Base-by-base conservation (phyloP, 2,329 filamentous ascomycete genomes). In the Trichophyton mentagrophytes region DNA sequence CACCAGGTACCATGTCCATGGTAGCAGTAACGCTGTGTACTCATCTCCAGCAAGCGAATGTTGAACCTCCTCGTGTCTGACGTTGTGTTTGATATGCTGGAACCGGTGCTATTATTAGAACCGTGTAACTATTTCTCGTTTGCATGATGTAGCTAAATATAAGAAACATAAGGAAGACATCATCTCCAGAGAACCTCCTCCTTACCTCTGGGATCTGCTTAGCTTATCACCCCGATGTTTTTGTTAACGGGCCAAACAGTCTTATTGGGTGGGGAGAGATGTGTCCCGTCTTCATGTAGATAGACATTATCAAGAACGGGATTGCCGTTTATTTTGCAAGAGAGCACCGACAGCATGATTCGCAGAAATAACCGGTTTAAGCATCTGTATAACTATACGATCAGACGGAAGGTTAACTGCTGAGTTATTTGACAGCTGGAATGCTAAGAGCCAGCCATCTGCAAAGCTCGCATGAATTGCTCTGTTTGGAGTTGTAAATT, bases 311-410 rank as follows among this genome's bases (percentile, higher is more conserved):
- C 20, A 15, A 3, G 8, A 5, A 20, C 30, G 25, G 20, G 58
- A 27, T 60, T 53, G 7, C 27, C 58, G 44, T 53, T n/a, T 3
- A 63, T 47, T 63, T 47, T 63, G 62, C 15, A 57, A 57, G n/a
- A 61, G 55, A 13, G 38, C 36, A 30, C 60, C 22, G 7, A 9
- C 22, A n/a, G 60, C 44, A 40, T 59, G 60, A 51, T 63, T 57
- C 20, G 57, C 47, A 13, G 47, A 44, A 1, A 63, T 42, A 9
- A 63, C 49, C 25, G 17, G 47, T 42, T 33, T 25, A 33, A 63
- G n/a, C 15, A 57, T 20, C 25, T 38, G 56, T 6, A 25, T 22
- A 27, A 61, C 33, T 17, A 60, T 8, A 25, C 61, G 57, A 5
- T 57, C 62, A 9, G 60, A 47, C 20, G 36, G 25, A 20, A 61